These are phyloP conservation scores for Mycena floridula DNA, from an alignment of 768 basidiomycete genomes.

Conservation along the genomic window DNA sequence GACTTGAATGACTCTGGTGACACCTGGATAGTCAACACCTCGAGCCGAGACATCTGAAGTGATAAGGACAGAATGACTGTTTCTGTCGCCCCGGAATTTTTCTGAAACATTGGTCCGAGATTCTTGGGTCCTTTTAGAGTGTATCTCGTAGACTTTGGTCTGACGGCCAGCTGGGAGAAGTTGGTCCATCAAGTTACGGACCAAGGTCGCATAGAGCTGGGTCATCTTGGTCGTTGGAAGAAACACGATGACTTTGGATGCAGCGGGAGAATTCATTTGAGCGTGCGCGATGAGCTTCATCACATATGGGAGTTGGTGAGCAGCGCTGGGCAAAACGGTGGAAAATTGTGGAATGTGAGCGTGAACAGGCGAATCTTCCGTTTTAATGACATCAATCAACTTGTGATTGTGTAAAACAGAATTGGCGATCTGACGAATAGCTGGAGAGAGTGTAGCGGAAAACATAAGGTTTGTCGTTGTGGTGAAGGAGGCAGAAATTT, in stretches of 20 bases:
- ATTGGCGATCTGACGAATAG: slow-evolving; percentile 66
- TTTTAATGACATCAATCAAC: slow-evolving; percentile 69
- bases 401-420: slow-evolving; percentile 54
- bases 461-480: slow-evolving; percentile 88
- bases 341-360: slow-evolving; percentile 77
- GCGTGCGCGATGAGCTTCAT: slow-evolving; percentile 82
- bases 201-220: slow-evolving; percentile 60
- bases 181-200: slow-evolving; percentile 41
- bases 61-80: slow-evolving; percentile 59
- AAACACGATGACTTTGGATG: slow-evolving; percentile 79
- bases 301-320: slow-evolving; percentile 73
- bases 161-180: slow-evolving; percentile 43
- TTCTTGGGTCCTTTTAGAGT: slow-evolving; percentile 66
- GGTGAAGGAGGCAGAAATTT: slow-evolving; percentile 53
- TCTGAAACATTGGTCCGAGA: slow-evolving; percentile 51
- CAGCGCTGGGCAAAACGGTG: slow-evolving; percentile 61
- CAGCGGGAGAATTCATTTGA: slow-evolving; percentile 61
- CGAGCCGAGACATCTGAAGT: slow-evolving; percentile 87
- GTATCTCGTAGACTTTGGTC: slow-evolving; percentile 71
- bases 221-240: slow-evolving; percentile 82
- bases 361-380: slow-evolving; percentile 58
- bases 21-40: slow-evolving; percentile 84
- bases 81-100: slow-evolving; percentile 49
- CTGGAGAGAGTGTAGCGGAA: slow-evolving; percentile 76
- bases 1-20: slow-evolving; percentile 87